These are phyloP conservation scores for Jacaranda copaia DNA, from an alignment of 257 asterid genomes.

Conservation along the genomic window DNA sequence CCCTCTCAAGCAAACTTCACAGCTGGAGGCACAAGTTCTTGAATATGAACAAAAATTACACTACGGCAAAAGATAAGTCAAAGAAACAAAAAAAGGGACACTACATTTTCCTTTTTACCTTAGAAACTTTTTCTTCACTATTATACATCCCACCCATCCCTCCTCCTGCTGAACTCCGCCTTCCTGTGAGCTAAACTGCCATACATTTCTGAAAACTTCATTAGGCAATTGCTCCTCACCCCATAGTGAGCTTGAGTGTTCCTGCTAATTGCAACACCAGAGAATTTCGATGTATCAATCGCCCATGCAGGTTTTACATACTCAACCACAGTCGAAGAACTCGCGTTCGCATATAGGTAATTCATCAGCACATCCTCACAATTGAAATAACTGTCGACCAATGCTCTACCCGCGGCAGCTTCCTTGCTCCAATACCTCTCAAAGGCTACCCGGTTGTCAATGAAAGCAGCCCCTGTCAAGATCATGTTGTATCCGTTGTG, in stretches of 20 bases:
- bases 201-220: constrained; percentile 65
- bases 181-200: constrained; percentile 72
- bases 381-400: constrained; percentile 74
- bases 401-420: constrained; percentile 60
- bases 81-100: not conserved
- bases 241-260: constrained; percentile 74
- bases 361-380: constrained; percentile 96
- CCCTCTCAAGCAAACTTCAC: constrained; percentile 50
- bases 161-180: constrained; percentile 64
- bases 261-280: constrained; percentile 85
- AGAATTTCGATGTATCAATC: constrained; percentile 79
- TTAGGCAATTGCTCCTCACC: constrained; percentile 67
- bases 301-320: constrained; percentile 81
- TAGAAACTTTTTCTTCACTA: constrained; percentile 37
- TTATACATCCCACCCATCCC: constrained; percentile 78
- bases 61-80: constrained; percentile 15
- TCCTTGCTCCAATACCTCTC: constrained; percentile 82
- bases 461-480: constrained; percentile 92
- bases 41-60: constrained; percentile 34
- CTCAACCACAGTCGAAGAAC: constrained; percentile 66
- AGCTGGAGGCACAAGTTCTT: constrained; percentile 36
- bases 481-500: constrained; percentile 88
- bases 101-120: not conserved
- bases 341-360: constrained; percentile 79
- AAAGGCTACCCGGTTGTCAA: constrained; percentile 65